Base-by-base conservation (phyloP, 306 rosid genomes). In the Clitoria ternatea region DNA sequence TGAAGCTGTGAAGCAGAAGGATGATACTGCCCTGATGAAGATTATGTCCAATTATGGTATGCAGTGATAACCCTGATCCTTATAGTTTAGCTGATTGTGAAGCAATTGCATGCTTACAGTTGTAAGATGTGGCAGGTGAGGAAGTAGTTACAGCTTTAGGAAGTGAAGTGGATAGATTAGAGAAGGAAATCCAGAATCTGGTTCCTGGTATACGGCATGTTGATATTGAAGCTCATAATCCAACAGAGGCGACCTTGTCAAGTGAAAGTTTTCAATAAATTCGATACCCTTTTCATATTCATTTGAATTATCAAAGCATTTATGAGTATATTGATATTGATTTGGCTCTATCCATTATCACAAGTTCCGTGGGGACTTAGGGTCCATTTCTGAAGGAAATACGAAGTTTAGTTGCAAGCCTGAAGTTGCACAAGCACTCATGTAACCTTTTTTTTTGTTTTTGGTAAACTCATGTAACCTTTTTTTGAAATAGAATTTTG, bases 161-260 rank as follows among this genome's bases (percentile, higher is more conserved):
- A 75, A 89, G 96, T 72, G 99, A 95, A 83, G 93, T 95, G 14
- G 97, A 95, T 85, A 95, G 99, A 55, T 75, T 95, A 70, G 99
- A 95, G 61, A 83, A 76, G 73, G 99, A 95, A 92, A 95, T 95
- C 68, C 96, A 89, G 74, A 70, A 82, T 71, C 96, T 95, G 39
- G 99, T 95, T 52, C 99, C 99, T 1, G 99, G 99, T 32, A 86
- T 87, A 60, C 86, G 89, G 37, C 99, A 95, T 76, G 97, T 95
- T 2, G 99, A 95, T 85, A 91, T 95, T 7, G 96, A 91, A 83
- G 99, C 97, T 19, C 97, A 95, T 84, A 95, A 91, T 85, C 99
- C 97, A 15, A 79, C 53, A 53, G 96, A 81, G 33, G 47, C 77
- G 3, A 26, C 82, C 17, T 74, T 79, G 32, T 85, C 82, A 83